These are phyloP conservation scores for Calocybe indica DNA, from an alignment of 768 basidiomycete species.

Conservation along the genomic window DNA sequence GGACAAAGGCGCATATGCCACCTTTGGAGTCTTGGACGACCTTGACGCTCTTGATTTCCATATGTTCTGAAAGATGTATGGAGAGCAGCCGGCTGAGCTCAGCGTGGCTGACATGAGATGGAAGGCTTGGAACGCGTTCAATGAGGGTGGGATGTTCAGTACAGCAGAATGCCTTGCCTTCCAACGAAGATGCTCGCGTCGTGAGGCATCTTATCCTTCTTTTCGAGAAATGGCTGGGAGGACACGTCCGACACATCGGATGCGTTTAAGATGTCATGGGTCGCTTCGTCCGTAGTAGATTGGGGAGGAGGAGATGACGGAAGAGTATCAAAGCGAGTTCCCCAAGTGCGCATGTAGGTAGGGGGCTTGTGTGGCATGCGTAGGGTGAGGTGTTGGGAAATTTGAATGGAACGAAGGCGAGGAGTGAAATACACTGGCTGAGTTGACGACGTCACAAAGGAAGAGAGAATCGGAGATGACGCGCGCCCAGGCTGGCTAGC, in stretches of 20 bases:
- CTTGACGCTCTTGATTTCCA: conserved; percentile 60
- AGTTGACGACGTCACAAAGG: too few relatives aligned
- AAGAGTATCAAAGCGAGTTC: conserved; percentile 67
- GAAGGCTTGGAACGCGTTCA: conserved; percentile 42
- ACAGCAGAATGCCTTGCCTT: conserved; percentile 40
- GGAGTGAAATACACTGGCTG: too few relatives aligned
- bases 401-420: too few relatives aligned
- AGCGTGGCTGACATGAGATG: conserved; percentile 56
- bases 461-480: too few relatives aligned
- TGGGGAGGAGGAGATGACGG: conserved; percentile 43
- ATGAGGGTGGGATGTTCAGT: neutral
- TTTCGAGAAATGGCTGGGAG: conserved; percentile 21
- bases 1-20: conserved; percentile 80
- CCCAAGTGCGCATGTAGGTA: conserved; percentile 49
- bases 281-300: conserved; percentile 12
- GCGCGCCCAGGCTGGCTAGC: conserved; percentile 24
- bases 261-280: conserved; percentile 8
- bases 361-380: conserved; percentile 39
- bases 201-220: conserved; percentile 50
- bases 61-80: conserved; percentile 61
- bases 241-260: conserved; percentile 15
- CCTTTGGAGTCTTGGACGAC: conserved; percentile 73
- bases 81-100: conserved; percentile 58
- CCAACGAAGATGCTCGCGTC: conserved; percentile 84
- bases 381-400: too few relatives aligned